Evolutionary conservation across 73 alveolate genomes (phyloP), one percentile per base, ranked within the genome.

Genomic region (Urostyla sp.): DNA sequence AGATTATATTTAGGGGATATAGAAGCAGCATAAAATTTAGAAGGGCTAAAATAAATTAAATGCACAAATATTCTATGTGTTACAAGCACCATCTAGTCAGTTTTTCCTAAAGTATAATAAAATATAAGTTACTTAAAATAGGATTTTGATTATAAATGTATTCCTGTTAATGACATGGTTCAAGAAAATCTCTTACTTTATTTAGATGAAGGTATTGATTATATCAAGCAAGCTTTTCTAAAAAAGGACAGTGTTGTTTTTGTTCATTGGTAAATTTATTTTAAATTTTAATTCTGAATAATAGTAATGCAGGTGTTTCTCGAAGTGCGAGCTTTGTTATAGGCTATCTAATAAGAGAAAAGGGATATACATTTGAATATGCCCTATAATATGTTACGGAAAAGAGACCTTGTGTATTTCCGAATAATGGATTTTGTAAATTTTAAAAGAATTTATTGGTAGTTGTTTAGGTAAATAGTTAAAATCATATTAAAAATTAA

Each of bases 291-390:
- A 7, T 59, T 7, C 30, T n/a, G n/a, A n/a, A 36, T 32, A 4
- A 59, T 31, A 59, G 80, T 45, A 66, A 66, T 45, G 80, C 80
- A 5, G 80, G 80, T 13, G 52, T 66, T 13, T 66, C 80, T n/a
- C 57, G 80, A 37, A 66, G 80, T 44, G 80, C 80, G 5, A 66
- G 80, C 46, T 37, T 66, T 21, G 67, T 66, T 3, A 66, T 66
- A 5, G 80, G 66, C 44, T 66, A 40, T 24, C 26, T 66, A 7
- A 66, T 66, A 11, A 66, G 80, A 44, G 80, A 66, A 44, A 13
- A 8, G n/a, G 80, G 66, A 1, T 40, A 18, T 37, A 31, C 57
- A 6, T 18, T 66, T 16, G 35, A 66, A 11, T 8, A 40, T 2
- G 80, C 80, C 5, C 28, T 44, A 24, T 30, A 66, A 8, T 24